Percentiles rank a stretch among this genome's conserved stretches.
Evolutionary conservation across 148 eudicot species (phyloP).

Genomic region (Rhododendron vialii): DNA sequence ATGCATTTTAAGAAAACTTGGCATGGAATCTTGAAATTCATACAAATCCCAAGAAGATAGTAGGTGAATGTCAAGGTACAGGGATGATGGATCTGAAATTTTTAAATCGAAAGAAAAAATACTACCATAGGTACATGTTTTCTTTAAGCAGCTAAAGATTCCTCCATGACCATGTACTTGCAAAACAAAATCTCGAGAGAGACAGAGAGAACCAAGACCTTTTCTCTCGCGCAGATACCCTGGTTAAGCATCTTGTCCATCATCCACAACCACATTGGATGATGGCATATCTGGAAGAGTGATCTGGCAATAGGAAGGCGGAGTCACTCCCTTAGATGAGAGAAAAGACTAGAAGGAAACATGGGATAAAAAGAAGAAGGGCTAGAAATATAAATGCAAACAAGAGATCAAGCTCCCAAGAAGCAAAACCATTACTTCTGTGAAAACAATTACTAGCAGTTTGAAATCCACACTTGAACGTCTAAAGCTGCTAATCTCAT

Average conservation of each 20-base stretch:
- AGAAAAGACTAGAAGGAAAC: not conserved
- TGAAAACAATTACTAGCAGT: not conserved
- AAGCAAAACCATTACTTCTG: not conserved
- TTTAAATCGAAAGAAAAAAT: too few relatives aligned
- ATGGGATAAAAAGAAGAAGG: not conserved
- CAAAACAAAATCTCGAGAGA: not conserved
- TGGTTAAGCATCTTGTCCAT: slow-evolving; percentile 26
- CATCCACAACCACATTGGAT: slow-evolving; percentile 20
- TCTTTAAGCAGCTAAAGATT: not conserved
- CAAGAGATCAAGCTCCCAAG: not conserved
- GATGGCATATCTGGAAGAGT: slow-evolving; percentile 48
- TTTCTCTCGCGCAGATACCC: slow-evolving; percentile 32
- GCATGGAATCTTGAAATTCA: not conserved
- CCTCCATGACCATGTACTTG: not conserved
- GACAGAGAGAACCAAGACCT: slow-evolving; percentile 33
- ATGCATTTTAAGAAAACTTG: not conserved
- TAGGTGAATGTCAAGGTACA: too few relatives aligned
- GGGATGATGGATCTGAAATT: too few relatives aligned
- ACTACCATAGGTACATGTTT: not conserved
- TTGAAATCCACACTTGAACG: not conserved
- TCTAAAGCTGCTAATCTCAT: not conserved
- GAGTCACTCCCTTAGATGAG: not conserved
- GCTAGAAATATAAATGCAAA: not conserved
- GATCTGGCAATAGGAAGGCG: slow-evolving; percentile 31
- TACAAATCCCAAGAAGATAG: not conserved